Base-by-base conservation (phyloP, 495 filamentous ascomycete genomes). In the Penicillium daleae region DNA sequence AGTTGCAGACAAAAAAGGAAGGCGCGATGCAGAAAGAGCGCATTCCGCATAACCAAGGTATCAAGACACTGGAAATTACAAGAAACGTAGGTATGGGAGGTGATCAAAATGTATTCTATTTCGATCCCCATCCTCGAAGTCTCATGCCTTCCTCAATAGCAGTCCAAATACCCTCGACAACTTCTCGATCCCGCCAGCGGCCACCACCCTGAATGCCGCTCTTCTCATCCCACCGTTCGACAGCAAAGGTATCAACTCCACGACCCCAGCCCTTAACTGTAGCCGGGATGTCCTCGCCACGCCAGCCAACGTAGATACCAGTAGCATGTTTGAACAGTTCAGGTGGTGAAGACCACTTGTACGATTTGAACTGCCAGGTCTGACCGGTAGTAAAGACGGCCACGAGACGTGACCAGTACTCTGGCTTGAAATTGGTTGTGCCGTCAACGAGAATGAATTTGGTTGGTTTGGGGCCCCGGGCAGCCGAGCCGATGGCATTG, bases 381-480 rank as follows among this genome's bases (percentile, higher is more conserved):
- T 99, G 95, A 24, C 95, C 95, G 9, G 95, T 99, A 0, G 95
- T 99, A 77, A 99, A 99, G 49, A 99, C 92, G 9, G 92, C 96
- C 9, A 98, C 95, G 10, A 99, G 91, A 21, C 96, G 88, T 60
- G 88, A 86, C 95, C 95, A 99, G 79, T 98, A 97, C 71, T 98
- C 93, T 1, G 95, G 95, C 74, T 95, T 95, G 82, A 99, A 99
- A 76, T 96, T 89, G 68, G 95, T 88, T 0, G 92, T 89, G 13
- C 86, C 87, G 72, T 99, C 95, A 56, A 97, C 94, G 24, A 99
- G 86, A 68, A 97, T 29, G 80, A 99, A 98, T 55, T 93, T 90
- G 67, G 96, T 87, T 4, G 93, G 89, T 22, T 88, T 88, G 32
- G 78, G 76, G 1, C 88, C 72, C 57, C 90, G 86, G 29, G 31